Base-by-base conservation (phyloP, 108 stramenopile species). In the Hondaea fermentalgiana region DNA sequence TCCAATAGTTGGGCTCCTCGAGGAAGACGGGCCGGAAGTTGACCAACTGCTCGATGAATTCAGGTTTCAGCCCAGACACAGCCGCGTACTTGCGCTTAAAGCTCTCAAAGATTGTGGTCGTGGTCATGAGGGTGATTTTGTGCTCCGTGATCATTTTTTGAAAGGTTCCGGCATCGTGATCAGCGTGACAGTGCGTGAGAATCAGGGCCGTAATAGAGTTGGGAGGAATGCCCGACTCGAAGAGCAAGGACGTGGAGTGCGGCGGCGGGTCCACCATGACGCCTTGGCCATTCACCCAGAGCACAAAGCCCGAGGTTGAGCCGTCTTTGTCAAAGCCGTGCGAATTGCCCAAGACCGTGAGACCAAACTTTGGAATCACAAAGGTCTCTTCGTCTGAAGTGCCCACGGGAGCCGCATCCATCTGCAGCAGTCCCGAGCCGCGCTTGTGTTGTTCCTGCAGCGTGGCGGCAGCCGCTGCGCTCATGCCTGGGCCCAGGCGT, bases 281-380 rank as follows among this genome's bases (percentile, higher is more conserved):
- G 49, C 72, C 72, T 21, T 83, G 72, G 6, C 72, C 72, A 21
- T 83, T 89, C 58, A 91, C 87, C 91, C 91, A 91, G 4, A 91
- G 91, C 25, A 91, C 91, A 60, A 90, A 91, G 44, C 91, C 91
- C 8, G 83, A 87, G 8, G 91, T 91, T n/a, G 69, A 88, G 1
- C 92, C 92, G 6, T 51, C 53, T 25, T 45, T 21, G 58, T 92
- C 92, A 90, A 98, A 98, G 5, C 97, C 97, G 89, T 97, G 96
- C 5, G 97, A 97, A 92, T 96, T 97, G 4, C 97, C 97, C 44
- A 98, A 91, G 28, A 97, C 96, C 12, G 97, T 98, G 5, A 97
- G 94, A 16, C 97, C 97, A 88, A 98, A 98, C 14, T 96, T 96
- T 8, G 97, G 97, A 43, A 97, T 96, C 87, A 95, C 92, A 57